Base-by-base conservation (phyloP, 1,139 yeast species). In the Diutina ranongensis region DNA sequence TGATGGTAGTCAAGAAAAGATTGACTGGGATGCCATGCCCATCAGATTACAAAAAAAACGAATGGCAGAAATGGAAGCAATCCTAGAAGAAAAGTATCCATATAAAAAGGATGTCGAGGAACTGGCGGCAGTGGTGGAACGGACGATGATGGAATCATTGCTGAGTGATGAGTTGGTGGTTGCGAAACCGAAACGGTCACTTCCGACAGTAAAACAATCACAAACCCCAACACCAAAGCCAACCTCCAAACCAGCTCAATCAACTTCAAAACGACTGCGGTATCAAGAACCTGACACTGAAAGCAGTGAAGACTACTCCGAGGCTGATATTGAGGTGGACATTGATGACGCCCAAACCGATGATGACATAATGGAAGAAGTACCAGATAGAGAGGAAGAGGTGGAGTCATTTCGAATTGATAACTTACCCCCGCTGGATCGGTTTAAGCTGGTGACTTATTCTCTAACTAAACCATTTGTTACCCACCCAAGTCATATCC, bases 401-500 rank as follows among this genome's bases (percentile, higher is more conserved):
- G 18, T 18, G 5, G 42, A 38, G 10, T 12, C 21, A 9, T 25
- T 38, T 7, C 19, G 19, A 3, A 8, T 38, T 9, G 42, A 38
- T 16, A 38, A 15, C 16, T 25, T 38, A 25, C 42, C 42, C 12
- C 42, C 42, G 28, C 42, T 38, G 42, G 33, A 38, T n/a, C 19
- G 21, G 31, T 38, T 38, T 32, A 22, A 25, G 9, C 67, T 65
- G 9, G 54, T 84, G 19, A 72, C 66, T 35, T 69, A 69, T 45
- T 57, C 74, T 2, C 65, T 77, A 4, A 83, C 87, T 1, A 70
- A 72, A 10, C 83, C 82, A 25, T 62, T 76, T 8, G 71, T 86
- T 4, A 82, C 94, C 0, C 89, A 87, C 57, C 97, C 97, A 2
- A 72, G 78, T 3, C 95, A 87, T 63, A 59, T 74, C 68, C 53